Evolutionary conservation across 1,139 yeast species (phyloP), one percentile per base, ranked within the genome.

Genomic region (Yamadazyma trypodendri): DNA sequence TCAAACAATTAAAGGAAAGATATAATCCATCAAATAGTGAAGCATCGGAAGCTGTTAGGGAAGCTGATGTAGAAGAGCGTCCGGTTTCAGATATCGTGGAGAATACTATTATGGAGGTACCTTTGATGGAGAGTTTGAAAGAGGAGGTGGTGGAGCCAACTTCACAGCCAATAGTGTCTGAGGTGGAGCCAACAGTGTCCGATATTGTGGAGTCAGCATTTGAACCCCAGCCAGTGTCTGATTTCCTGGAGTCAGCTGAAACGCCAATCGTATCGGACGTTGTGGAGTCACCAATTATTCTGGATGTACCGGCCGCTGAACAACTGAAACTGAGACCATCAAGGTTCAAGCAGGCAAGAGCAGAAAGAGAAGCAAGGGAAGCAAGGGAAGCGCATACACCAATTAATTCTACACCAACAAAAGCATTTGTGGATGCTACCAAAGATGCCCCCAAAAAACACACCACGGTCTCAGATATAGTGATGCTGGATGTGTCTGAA

Each of bases 1-100:
- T 63, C 45, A 62, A 52, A 38, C 65, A 60, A 21, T 28, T 32
- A 21, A 41, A 31, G 29, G 42, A 43, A 10, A 35, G 40, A 24
- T 28, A 37, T 10, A 29, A 34, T 6, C 39, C 34, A 43, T 40
- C 17, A 33, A 29, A 12, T 31, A 35, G 27, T 5, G 43, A 6
- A 21, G 23, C 11, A 3, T 5, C 24, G n/a, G 35, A 22, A 18
- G 14, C 24, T 10, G 27, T 24, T 8, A 24, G 11, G 12, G 13
- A 7, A 17, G 15, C 32, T 24, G 15, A 44, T 22, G 31, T 41
- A 10, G 22, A 36, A 7, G 48, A 50, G 24, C 24, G 35, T 11
- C 38, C 45, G 1, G 38, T 46, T 18, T 12, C 28, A 9, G 46
- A 42, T 18, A 32, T 36, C 1, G 14, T 33, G 16, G 44, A 44